A percentile compares a stretch with the other conserved stretches of the same genome.
These are phyloP conservation scores for Bryum argenteum DNA, from an alignment of 225 moss, liverwort and hornwort genomes.

Conservation along the genomic window DNA sequence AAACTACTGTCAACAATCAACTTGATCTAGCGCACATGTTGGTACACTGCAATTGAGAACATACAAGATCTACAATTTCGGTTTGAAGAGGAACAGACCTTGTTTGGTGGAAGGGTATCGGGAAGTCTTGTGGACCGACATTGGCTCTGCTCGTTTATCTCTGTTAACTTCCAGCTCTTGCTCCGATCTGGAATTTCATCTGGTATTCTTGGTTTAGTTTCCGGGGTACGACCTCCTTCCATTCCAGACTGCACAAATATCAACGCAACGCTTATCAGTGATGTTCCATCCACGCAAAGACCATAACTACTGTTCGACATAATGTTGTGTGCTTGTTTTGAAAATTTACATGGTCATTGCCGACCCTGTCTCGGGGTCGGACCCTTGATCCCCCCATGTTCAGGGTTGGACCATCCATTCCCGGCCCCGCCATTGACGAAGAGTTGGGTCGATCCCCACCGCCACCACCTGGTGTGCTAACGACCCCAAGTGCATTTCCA, in stretches of 20 bases:
- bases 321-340: constrained; percentile 38
- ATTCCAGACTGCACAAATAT: constrained; percentile 74
- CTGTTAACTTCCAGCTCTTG: constrained; percentile 94
- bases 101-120: constrained; percentile 89
- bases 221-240: constrained; percentile 77
- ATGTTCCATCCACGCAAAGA: constrained; percentile 27
- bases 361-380: constrained; percentile 86
- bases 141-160: constrained; percentile 81
- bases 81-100: constrained; percentile 50
- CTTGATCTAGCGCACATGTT: not conserved
- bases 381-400: constrained; percentile 72
- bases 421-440: constrained; percentile 77
- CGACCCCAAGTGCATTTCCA: constrained; percentile 80
- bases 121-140: constrained; percentile 92
- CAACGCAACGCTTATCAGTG: constrained; percentile 21
- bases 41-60: not conserved
- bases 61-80: not conserved
- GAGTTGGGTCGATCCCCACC: constrained; percentile 86
- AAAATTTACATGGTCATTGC: constrained; percentile 84
- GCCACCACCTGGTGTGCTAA: constrained; percentile 74
- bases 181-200: constrained; percentile 85
- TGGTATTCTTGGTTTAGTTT: constrained; percentile 83
- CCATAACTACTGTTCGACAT: constrained; percentile 36
- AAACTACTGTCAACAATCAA: constrained; percentile 12
- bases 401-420: constrained; percentile 83